Percentiles rank a stretch among this genome's conserved stretches.
These are phyloP conservation scores for Kernera saxatilis DNA, from an alignment of 345 rosid genomes.

Conservation along the genomic window DNA sequence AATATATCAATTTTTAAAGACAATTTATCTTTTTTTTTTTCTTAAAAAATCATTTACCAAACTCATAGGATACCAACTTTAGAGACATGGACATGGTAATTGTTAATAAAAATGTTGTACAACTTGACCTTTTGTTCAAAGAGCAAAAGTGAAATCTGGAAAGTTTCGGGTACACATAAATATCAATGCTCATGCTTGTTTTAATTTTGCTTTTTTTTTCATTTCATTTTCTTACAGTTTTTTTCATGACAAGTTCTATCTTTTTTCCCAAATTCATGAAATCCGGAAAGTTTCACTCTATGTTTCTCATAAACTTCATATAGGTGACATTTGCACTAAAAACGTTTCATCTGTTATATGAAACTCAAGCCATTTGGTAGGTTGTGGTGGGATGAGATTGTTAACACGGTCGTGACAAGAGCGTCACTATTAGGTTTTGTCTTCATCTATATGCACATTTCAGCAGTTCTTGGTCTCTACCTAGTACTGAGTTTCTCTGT, in stretches of 20 bases:
- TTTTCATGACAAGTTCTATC: background rate
- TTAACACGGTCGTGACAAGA: constrained; percentile 31
- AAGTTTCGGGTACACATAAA: constrained; percentile 22
- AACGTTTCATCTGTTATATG: background rate
- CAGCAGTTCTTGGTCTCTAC: background rate
- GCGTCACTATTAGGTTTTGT: constrained; percentile 32
- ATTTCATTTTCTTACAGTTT: background rate
- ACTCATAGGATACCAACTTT: constrained; percentile 33
- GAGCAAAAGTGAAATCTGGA: constrained; percentile 30
- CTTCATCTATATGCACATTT: background rate
- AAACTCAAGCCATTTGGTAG: constrained; percentile 34
- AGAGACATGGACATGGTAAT: constrained; percentile 27
- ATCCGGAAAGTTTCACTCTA: constrained; percentile 18
- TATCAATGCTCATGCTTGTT: background rate
- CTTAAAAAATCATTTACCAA: too few species aligned
- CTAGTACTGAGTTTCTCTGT: too few species aligned
- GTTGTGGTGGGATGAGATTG: constrained; percentile 34
- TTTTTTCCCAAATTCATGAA: constrained; percentile 28
- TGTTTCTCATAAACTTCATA: background rate
- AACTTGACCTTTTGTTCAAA: constrained; percentile 18
- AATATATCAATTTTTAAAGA: too few species aligned
- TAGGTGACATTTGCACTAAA: background rate
- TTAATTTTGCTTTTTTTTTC: background rate
- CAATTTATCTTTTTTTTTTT: too few species aligned
- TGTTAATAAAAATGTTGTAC: constrained; percentile 17